phyloP scores from a whole-genome alignment of 768 basidiomycete species.

The Naematelia aurantialba region DNA sequence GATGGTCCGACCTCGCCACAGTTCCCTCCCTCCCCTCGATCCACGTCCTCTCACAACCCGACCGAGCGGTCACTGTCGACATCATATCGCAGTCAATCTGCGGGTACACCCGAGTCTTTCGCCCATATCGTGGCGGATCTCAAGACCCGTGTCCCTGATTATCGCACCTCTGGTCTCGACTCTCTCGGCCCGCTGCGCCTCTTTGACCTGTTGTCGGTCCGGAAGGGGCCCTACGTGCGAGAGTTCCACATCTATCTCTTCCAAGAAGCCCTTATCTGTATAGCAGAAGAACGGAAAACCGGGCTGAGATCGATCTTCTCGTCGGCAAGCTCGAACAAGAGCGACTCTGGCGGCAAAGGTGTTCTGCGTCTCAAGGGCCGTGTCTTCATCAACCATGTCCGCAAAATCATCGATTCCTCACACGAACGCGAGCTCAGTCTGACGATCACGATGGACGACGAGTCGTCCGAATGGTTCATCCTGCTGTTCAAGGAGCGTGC shows the following conservation, averaged over 20 bases:
- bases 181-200: conserved; percentile 77
- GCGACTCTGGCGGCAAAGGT: conserved; percentile 51
- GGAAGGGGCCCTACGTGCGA: conserved; percentile 80
- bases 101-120: conserved; percentile 53
- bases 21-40: conserved; percentile 33
- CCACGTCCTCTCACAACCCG: conserved; percentile 10
- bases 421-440: conserved; percentile 73
- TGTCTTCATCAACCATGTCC: conserved; percentile 93
- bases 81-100: conserved; percentile 1
- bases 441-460: conserved; percentile 97
- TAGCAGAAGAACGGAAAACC: conserved; percentile 91
- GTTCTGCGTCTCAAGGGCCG: conserved; percentile 88
- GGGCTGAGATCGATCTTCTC: conserved; percentile 71
- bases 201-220: conserved; percentile 85
- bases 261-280: conserved; percentile 95
- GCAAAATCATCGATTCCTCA: conserved; percentile 75
- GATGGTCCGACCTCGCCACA: conserved; percentile 24
- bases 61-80: not conserved
- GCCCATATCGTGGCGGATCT: conserved; percentile 81
- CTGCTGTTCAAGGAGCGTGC: conserved; percentile 86
- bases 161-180: conserved; percentile 88
- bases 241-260: conserved; percentile 97
- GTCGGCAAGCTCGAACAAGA: conserved; percentile 28
- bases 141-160: conserved; percentile 83
- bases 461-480: conserved; percentile 87